A percentile compares a stretch with the other conserved stretches of the same genome.
These are phyloP conservation scores for Acanthamoeba lenticulata DNA, from an alignment of 208 protist genomes.

Conservation along the genomic window DNA sequence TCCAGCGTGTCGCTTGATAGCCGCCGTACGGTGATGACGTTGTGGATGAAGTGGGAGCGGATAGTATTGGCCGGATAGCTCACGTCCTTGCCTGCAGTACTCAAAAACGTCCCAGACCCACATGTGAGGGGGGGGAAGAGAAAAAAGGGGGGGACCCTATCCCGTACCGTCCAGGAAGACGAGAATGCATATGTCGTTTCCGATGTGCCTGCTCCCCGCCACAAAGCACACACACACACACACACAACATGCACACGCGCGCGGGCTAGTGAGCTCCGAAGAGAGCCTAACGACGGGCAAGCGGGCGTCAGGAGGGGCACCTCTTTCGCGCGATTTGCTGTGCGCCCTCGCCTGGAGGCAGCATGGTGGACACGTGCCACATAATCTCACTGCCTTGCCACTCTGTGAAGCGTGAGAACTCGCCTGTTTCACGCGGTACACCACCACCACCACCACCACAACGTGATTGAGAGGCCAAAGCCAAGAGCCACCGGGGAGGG, in stretches of 20 bases:
- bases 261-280: too few species aligned
- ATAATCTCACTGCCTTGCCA: slow-evolving; percentile 48
- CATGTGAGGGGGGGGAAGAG: background rate
- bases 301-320: too few species aligned
- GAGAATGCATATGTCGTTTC: slow-evolving; percentile 44
- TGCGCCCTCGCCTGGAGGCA: background rate
- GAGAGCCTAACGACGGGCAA: too few species aligned
- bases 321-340: slow-evolving; percentile 54
- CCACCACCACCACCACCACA: background rate
- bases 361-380: slow-evolving; percentile 49
- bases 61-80: background rate
- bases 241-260: too few species aligned
- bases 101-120: background rate
- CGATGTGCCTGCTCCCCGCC: slow-evolving; percentile 62
- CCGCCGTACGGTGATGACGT: slow-evolving; percentile 18
- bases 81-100: background rate
- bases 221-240: too few species aligned
- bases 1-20: background rate
- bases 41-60: slow-evolving; percentile 56
- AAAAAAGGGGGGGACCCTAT: background rate
- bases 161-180: slow-evolving; percentile 35
- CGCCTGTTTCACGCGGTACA: background rate
- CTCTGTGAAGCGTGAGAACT: slow-evolving; percentile 30
- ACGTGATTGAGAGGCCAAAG: too few species aligned
- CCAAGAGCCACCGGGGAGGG: too few species aligned